Conservation (phyloP, 129 eudicot genomes). For the Chrysanthemum makinoi region DNA sequence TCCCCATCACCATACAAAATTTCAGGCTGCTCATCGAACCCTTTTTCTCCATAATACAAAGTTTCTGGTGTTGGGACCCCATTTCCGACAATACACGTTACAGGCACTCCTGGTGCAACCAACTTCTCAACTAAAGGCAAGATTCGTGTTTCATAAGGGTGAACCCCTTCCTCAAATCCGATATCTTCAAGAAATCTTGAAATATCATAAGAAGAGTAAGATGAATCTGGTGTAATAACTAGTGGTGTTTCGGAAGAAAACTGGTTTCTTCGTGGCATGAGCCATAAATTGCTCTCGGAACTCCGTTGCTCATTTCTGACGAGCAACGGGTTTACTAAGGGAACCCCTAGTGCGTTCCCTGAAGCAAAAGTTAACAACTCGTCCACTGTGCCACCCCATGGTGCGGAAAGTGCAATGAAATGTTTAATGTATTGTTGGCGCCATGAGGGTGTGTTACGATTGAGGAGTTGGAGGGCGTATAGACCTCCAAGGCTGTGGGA, state of each 20-base stretch:
- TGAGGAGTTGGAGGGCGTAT: conserved; percentile 60
- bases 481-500: conserved; percentile 90
- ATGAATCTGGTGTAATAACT: conserved; percentile 42
- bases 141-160: conserved; percentile 54
- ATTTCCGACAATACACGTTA: conserved; percentile 79
- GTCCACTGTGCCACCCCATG: conserved; percentile 86
- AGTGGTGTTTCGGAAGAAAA: conserved; percentile 36
- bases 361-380: conserved; percentile 86
- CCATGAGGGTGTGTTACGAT: conserved; percentile 55
- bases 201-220: conserved; percentile 51
- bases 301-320: conserved; percentile 84
- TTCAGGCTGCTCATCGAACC: conserved; percentile 76
- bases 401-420: conserved; percentile 67
- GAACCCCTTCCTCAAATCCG: conserved; percentile 58
- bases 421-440: conserved; percentile 63
- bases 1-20: conserved; percentile 81
- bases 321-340: conserved; percentile 69
- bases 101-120: conserved; percentile 47
- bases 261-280: conserved; percentile 56
- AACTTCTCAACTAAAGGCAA: conserved; percentile 54
- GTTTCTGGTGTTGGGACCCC: conserved; percentile 62
- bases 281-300: conserved; percentile 83
- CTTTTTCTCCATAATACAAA: conserved; percentile 61
- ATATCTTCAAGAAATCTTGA: conserved; percentile 66
- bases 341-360: conserved; percentile 71